Percentiles rank a stretch among this genome's conserved stretches.
phyloP scores from a whole-genome alignment of 2,329 filamentous ascomycete genomes.

The Fonsecaea multimorphosa region DNA sequence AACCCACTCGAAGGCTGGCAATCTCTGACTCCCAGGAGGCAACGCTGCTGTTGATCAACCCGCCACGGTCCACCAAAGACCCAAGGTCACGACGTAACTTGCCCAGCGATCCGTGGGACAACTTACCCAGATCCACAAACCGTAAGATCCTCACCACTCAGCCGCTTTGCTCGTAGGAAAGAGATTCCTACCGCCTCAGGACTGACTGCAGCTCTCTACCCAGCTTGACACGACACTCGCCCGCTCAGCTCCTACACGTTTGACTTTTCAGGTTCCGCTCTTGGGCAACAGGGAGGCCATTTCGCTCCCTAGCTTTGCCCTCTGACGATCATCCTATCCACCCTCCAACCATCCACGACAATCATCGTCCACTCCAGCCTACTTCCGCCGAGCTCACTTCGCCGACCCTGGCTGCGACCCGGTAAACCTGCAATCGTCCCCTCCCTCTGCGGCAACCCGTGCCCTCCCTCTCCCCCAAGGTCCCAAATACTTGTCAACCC shows the following conservation, averaged over 20 bases:
- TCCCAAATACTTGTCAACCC: constrained; percentile 19
- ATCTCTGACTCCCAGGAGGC: constrained; percentile 8
- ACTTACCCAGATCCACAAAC: constrained; percentile 4
- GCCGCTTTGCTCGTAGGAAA: constrained; percentile 1
- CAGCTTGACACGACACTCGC: background rate
- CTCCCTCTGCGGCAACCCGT: constrained; percentile 2
- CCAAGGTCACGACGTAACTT: constrained; percentile 18
- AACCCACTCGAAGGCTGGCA: constrained; percentile 16
- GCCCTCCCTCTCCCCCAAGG: background rate
- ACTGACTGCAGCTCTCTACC: constrained; percentile 1
- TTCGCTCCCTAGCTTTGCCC: constrained; percentile 17
- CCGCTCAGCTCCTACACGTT: constrained; percentile 7
- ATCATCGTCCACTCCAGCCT: constrained; percentile 9
- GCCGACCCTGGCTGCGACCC: constrained; percentile 5
- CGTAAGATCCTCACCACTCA: constrained; percentile 14
- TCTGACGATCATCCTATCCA: constrained; percentile 26
- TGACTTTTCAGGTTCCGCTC: constrained; percentile 9
- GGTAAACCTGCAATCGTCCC: constrained; percentile 12
- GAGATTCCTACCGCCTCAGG: background rate
- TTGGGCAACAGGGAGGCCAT: constrained; percentile 16
- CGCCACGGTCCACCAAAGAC: constrained; percentile 17
- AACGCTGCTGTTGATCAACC: constrained; percentile 22
- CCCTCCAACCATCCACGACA: constrained; percentile 9
- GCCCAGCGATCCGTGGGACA: constrained; percentile 19
- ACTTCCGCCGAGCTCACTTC: constrained; percentile 6